Conservation (phyloP, 2,329 filamentous ascomycete species). For the Niveomyces coronatus region DNA sequence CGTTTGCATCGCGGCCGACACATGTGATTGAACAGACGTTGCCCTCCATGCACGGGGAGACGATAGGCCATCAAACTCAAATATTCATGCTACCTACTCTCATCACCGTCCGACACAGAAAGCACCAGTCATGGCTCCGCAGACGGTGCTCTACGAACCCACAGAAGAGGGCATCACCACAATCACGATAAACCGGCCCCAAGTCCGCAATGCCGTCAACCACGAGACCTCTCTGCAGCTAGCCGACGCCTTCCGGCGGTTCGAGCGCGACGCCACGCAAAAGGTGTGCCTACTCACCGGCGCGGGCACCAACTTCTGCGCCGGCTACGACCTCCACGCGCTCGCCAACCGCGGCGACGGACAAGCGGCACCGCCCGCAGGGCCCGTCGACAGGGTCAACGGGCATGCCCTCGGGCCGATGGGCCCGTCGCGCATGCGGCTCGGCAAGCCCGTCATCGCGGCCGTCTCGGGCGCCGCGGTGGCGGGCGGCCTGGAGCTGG, state of each 20-base stretch:
- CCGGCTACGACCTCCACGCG: conserved; percentile 41
- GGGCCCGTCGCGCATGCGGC: conserved; percentile 38
- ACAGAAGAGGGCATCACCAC: conserved; percentile 35
- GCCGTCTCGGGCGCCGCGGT: conserved; percentile 44
- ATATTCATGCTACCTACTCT: no score
- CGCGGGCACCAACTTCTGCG: conserved; percentile 36
- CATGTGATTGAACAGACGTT: no score
- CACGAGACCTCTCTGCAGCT: conserved; percentile 35
- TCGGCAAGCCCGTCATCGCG: conserved; percentile 41
- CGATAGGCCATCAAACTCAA: no score
- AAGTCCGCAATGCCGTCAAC: conserved; percentile 43
- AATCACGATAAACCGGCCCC: conserved; percentile 43
- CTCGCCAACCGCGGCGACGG: conserved; percentile 19
- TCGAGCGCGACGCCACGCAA: conserved; percentile 38
- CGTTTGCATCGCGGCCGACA: no score
- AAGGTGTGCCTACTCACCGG: conserved; percentile 43
- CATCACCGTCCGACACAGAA: no score
- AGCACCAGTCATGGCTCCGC: conserved; percentile 1
- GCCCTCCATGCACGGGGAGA: no score
- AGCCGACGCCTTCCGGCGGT: conserved; percentile 34
- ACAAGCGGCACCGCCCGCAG: conserved; percentile 7
- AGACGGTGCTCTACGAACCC: conserved; percentile 5
- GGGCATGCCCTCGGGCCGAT: conserved; percentile 34
- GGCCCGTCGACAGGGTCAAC: conserved; percentile 10
- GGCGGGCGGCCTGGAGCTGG: conserved; percentile 42